Conservation (phyloP, 768 basidiomycete species). For the Pleurotus pulmonarius region DNA sequence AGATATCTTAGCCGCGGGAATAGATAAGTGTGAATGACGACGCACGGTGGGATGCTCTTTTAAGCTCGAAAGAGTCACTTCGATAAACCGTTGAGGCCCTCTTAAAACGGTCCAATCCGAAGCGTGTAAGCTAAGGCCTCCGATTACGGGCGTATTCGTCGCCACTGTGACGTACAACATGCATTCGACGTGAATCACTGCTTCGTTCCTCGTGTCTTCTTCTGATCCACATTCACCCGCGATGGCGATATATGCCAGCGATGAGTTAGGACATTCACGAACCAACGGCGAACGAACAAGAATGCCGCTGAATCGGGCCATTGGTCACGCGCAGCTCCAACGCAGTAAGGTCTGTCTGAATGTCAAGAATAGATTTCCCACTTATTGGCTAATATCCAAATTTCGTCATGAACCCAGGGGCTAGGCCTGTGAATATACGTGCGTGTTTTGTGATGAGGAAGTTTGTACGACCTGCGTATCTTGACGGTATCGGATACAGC, state of each 20-base stretch:
- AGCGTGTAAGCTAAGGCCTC: slow-evolving; percentile 37
- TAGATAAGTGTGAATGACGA: neutral
- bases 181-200: slow-evolving; percentile 39
- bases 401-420: slow-evolving; percentile 33
- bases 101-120: slow-evolving; percentile 37
- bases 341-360: slow-evolving; percentile 26
- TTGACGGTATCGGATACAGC: slow-evolving; percentile 18
- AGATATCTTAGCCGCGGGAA: neutral
- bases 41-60: neutral
- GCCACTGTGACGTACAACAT: slow-evolving; percentile 34
- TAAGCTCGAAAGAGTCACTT: neutral
- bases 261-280: slow-evolving; percentile 39
- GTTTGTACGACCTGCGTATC: slow-evolving; percentile 21
- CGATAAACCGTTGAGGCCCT: slow-evolving; percentile 9
- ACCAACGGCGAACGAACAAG: slow-evolving; percentile 40
- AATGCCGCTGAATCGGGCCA: slow-evolving; percentile 30
- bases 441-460: slow-evolving; percentile 29
- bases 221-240: slow-evolving; percentile 26
- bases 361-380: slow-evolving; percentile 16
- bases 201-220: slow-evolving; percentile 30
- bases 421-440: slow-evolving; percentile 45
- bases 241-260: slow-evolving; percentile 21
- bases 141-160: slow-evolving; percentile 31
- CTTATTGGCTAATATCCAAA: slow-evolving; percentile 26
- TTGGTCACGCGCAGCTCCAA: slow-evolving; percentile 27